Evolutionary conservation across 1,139 yeast species (phyloP).

Genomic region (Nakaseomyces uthaithaninus): DNA sequence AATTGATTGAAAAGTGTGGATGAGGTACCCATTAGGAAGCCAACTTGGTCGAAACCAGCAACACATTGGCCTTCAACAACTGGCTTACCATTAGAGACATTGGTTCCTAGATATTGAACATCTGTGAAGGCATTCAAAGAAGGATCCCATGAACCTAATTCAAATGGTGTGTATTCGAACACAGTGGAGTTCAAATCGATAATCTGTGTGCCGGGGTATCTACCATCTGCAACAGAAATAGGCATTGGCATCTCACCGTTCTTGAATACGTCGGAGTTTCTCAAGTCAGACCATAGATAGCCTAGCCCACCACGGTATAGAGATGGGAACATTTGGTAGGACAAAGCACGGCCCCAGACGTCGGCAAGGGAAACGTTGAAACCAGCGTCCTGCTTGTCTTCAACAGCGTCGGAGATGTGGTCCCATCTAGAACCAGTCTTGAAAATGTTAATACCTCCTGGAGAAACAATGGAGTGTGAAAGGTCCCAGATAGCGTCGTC

Average conservation of each 20-base stretch:
- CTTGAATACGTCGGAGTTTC: slow-evolving; percentile 44
- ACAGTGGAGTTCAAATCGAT: slow-evolving; percentile 58
- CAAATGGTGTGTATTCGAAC: slow-evolving; percentile 71
- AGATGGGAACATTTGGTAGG: slow-evolving; percentile 62
- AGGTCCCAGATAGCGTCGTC: slow-evolving; percentile 63
- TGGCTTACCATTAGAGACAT: slow-evolving; percentile 47
- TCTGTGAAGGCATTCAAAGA: slow-evolving; percentile 57
- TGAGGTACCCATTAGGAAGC: slow-evolving; percentile 66
- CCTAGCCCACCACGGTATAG: slow-evolving; percentile 51
- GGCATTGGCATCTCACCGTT: slow-evolving; percentile 73
- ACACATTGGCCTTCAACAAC: slow-evolving; percentile 36
- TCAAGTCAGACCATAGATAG: slow-evolving; percentile 53
- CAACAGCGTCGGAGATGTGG: slow-evolving; percentile 32
- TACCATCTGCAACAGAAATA: slow-evolving; percentile 63
- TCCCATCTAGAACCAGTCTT: slow-evolving; percentile 48
- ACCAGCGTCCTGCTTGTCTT: slow-evolving; percentile 65
- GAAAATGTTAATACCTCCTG: slow-evolving; percentile 64
- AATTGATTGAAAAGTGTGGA: slow-evolving; percentile 70
- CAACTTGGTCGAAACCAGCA: slow-evolving; percentile 67
- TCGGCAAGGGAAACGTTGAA: slow-evolving; percentile 76
- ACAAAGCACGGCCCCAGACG: slow-evolving; percentile 83
- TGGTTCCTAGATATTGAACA: slow-evolving; percentile 61
- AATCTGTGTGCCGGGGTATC: slow-evolving; percentile 56
- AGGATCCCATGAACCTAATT: slow-evolving; percentile 83
- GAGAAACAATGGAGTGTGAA: slow-evolving; percentile 46